phyloP scores from a whole-genome alignment of 352 stramenopile genomes.

The Globisporangium camurandrum region DNA sequence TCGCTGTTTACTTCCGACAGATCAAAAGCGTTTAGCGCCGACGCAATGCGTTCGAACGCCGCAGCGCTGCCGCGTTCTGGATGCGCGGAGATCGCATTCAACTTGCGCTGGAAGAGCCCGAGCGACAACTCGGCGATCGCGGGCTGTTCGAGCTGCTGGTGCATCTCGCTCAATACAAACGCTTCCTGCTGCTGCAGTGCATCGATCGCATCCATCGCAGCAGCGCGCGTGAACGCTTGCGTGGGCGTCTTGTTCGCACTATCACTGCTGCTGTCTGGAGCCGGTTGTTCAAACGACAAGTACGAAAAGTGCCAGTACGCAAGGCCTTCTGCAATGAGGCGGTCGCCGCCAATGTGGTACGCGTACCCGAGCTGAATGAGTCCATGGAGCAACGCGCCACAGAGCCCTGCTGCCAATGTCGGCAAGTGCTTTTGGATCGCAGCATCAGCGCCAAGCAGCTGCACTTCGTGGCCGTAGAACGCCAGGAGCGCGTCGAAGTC shows the following conservation, averaged over 20 bases:
- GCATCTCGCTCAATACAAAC: constrained; percentile 8
- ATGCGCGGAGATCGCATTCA: constrained; percentile 23
- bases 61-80: constrained; percentile 6
- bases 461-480: constrained; percentile 25
- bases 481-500: constrained; percentile 25
- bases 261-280: too few relatives aligned
- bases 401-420: constrained; percentile 16
- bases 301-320: constrained; percentile 31
- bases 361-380: constrained; percentile 35
- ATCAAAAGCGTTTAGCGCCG: constrained; percentile 15
- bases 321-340: constrained; percentile 19
- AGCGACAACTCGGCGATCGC: constrained; percentile 3
- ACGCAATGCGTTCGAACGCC: constrained; percentile 12
- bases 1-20: constrained; percentile 15
- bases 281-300: constrained; percentile 18
- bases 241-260: neutral
- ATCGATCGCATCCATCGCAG: constrained; percentile 5
- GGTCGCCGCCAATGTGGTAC: constrained; percentile 21
- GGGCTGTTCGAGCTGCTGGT: constrained; percentile 1
- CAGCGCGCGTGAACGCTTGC: constrained; percentile 16
- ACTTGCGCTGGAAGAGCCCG: constrained; percentile 11
- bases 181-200: constrained; percentile 11
- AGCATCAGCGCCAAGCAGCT: constrained; percentile 14
- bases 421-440: constrained; percentile 22
- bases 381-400: constrained; percentile 24